Evolutionary conservation across 2,329 filamentous ascomycete genomes (phyloP).

Genomic region (Massarina eburnea): DNA sequence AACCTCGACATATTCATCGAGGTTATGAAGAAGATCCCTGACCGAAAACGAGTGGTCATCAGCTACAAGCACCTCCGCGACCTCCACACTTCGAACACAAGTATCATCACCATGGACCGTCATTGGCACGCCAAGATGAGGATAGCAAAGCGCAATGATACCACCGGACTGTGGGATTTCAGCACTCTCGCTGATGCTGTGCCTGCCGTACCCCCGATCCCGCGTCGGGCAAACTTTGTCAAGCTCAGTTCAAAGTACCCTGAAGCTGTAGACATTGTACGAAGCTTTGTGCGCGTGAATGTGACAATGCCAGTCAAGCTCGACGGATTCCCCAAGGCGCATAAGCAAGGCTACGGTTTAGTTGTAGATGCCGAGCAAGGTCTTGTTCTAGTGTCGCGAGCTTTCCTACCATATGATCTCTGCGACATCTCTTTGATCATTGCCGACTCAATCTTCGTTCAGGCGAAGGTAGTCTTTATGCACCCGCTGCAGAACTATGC

Average conservation of each 20-base stretch:
- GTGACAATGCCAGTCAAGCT: conserved; percentile 95
- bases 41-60: conserved; percentile 80
- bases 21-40: conserved; percentile 84
- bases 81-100: conserved; percentile 90
- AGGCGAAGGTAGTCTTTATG: conserved; percentile 92
- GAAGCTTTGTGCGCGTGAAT: conserved; percentile 90
- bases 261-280: conserved; percentile 88
- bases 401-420: conserved; percentile 92
- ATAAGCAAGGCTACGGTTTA: conserved; percentile 92
- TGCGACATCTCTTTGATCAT: conserved; percentile 97
- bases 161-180: conserved; percentile 92
- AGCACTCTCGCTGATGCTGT: conserved; percentile 79
- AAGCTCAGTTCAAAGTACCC: conserved; percentile 85
- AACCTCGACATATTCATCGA: conserved; percentile 87
- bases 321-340: conserved; percentile 93
- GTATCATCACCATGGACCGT: conserved; percentile 87
- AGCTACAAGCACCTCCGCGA: conserved; percentile 96
- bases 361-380: conserved; percentile 98
- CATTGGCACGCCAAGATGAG: conserved; percentile 98
- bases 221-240: conserved; percentile 85
- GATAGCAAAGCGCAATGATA: conserved; percentile 85
- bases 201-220: conserved; percentile 70
- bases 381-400: conserved; percentile 88
- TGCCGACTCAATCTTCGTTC: conserved; percentile 91
- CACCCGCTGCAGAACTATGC: conserved; percentile 97